Evolutionary conservation across 768 basidiomycete species (phyloP).

Genomic region (Calocybe indica): DNA sequence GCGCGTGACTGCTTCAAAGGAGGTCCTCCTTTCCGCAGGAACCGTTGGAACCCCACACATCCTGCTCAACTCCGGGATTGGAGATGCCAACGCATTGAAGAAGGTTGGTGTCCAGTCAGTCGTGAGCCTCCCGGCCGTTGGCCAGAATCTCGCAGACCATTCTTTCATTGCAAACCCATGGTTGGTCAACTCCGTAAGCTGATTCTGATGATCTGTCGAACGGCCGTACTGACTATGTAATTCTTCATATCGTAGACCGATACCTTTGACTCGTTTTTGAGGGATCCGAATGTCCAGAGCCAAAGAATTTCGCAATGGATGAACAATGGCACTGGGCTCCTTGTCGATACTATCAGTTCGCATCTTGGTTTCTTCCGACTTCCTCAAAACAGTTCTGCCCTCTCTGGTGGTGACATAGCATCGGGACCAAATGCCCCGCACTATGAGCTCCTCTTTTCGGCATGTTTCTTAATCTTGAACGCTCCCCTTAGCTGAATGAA

Average conservation of each 20-base stretch:
- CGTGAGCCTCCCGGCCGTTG: conserved; percentile 16
- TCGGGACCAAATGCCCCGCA: conserved; percentile 20
- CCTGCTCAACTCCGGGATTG: conserved; percentile 22
- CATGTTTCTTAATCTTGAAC: conserved; percentile 7
- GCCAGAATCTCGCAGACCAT: conserved; percentile 18
- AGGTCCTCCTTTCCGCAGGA: conserved; percentile 26
- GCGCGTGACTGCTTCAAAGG: conserved; percentile 16
- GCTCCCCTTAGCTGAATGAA: background rate
- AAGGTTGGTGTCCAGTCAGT: conserved; percentile 9
- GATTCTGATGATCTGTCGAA: background rate
- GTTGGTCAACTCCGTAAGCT: conserved; percentile 10
- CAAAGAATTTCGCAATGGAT: conserved; percentile 12
- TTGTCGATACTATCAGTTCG: conserved; percentile 11
- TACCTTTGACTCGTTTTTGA: conserved; percentile 1
- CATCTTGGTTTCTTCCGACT: conserved; percentile 18
- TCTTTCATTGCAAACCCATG: conserved; percentile 10
- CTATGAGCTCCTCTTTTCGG: conserved; percentile 18
- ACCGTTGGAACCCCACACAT: conserved; percentile 21
- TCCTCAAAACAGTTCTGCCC: conserved; percentile 13
- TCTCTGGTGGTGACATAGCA: conserved; percentile 18
- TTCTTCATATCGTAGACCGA: background rate
- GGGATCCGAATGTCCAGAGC: background rate
- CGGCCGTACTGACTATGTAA: too few species aligned
- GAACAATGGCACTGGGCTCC: conserved; percentile 11
- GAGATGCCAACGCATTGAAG: conserved; percentile 10